Percentiles rank a stretch among this genome's conserved stretches.
phyloP scores from a whole-genome alignment of 2,329 filamentous ascomycete genomes.

The Hypoxylon sp. region DNA sequence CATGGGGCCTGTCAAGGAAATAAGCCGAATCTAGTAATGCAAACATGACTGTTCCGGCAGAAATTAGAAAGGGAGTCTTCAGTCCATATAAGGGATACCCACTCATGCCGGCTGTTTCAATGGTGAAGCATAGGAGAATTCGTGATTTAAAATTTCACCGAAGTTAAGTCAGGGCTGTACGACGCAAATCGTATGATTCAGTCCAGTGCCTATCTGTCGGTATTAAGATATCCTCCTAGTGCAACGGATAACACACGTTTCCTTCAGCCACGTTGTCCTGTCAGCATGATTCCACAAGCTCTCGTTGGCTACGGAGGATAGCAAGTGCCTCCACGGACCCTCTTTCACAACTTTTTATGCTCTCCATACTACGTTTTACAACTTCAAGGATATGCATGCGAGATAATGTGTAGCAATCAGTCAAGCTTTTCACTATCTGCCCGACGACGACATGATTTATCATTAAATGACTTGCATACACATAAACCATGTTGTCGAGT shows the following conservation, averaged over 20 bases:
- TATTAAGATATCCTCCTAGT: conserved; percentile 7
- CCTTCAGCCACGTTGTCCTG: neutral
- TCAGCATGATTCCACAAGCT: conserved; percentile 28
- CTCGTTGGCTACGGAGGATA: conserved; percentile 28
- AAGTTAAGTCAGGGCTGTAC: conserved; percentile 32
- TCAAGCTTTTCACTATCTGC: neutral
- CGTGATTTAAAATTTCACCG: conserved; percentile 35
- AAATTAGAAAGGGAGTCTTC: conserved; percentile 1
- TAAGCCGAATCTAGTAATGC: conserved; percentile 17
- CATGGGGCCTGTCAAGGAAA: conserved; percentile 5
- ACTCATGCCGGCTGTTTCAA: conserved; percentile 2
- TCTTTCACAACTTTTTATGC: conserved; percentile 3
- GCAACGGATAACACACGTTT: neutral
- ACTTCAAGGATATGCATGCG: neutral
- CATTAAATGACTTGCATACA: neutral
- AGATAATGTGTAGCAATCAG: conserved; percentile 16
- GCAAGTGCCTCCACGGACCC: conserved; percentile 1
- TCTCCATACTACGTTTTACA: conserved; percentile 12
- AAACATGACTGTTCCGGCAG: conserved; percentile 32
- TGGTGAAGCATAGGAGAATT: conserved; percentile 3
- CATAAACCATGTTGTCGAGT: neutral
- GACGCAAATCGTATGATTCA: conserved; percentile 23
- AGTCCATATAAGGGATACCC: neutral
- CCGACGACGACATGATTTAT: conserved; percentile 10
- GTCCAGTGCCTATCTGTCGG: conserved; percentile 21